Conservation (phyloP, 345 rosid genomes). For the Capsella bursapastoris region DNA sequence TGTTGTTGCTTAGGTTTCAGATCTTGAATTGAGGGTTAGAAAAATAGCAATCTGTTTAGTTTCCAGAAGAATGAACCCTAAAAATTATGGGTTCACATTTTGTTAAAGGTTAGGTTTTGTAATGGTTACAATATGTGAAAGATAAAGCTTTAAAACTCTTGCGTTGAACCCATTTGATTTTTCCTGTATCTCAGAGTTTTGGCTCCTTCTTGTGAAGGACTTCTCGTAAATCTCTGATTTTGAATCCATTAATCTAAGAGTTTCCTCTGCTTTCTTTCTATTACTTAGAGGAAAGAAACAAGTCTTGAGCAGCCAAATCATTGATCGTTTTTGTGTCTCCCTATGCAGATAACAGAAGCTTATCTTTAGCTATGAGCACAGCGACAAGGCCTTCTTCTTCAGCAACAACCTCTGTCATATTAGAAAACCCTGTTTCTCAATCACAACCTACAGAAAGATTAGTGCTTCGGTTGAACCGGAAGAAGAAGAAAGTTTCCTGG, state of each 20-base stretch:
- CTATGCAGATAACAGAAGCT: conserved; percentile 16
- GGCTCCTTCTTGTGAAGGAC: too few species aligned
- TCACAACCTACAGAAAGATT: conserved; percentile 56
- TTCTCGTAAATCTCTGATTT: too few species aligned
- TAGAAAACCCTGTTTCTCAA: conserved; percentile 48
- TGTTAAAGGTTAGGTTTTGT: too few species aligned
- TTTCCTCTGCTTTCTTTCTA: background rate
- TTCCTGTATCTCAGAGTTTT: too few species aligned
- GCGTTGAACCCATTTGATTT: too few species aligned
- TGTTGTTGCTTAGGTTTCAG: too few species aligned
- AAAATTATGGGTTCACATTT: too few species aligned
- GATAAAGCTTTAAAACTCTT: too few species aligned
- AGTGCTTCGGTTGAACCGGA: conserved; percentile 65
- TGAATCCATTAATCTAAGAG: background rate
- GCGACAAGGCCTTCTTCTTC: conserved; percentile 47
- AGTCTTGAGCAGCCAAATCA: background rate
- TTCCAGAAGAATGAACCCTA: conserved; percentile 11
- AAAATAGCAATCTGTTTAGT: background rate
- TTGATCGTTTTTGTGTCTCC: conserved; percentile 23
- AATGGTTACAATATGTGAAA: too few species aligned
- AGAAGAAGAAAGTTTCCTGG: conserved; percentile 94
- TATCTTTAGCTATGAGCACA: conserved; percentile 46
- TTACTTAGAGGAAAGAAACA: background rate
- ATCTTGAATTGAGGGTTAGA: too few species aligned
- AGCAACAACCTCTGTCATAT: conserved; percentile 56